Base-by-base conservation (phyloP, 306 rosid genomes). In the Begonia masoniana region DNA sequence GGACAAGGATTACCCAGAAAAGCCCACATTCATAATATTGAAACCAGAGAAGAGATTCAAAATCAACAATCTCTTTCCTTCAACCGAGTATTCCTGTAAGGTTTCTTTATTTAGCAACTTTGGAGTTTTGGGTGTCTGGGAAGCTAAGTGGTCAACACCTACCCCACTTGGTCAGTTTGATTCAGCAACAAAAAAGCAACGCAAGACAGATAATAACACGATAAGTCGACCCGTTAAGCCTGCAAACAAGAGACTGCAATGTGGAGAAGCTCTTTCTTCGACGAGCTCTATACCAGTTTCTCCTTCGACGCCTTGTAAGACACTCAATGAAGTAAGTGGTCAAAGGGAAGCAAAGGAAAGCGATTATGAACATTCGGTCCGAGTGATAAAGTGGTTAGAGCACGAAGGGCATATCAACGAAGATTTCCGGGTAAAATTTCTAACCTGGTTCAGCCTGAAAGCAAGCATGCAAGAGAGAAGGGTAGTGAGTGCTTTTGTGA, bases 361-460 rank as follows among this genome's bases (percentile, higher is more conserved):
- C 9, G 83, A 82, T 49, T 85, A 84, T 3, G 95, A 88, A 57
- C 74, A 72, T 59, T 85, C 97, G 2, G 95, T 88, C 60, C 68
- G 81, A 72, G 95, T 72, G 24, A 81, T 88, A 55, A 85, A 80
- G 55, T 68, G 74, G 82, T 65, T 88, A 52, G 97, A 85, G 74
- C 74, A 65, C 48, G 79, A 65, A 60, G 87, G 87, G 51, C 87
- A 76, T 74, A 74, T 88, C 8, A 81, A 70, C 13, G 83, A 66
- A 66, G 67, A 66, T 53, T 88, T 88, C 59, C 74, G 97, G 71
- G 93, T 85, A 12, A 84, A 79, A 41, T 88, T 88, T 70, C 94
- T 88, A 0, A 82, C 94, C 48, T 88, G 95, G 97, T 88, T 88
- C 89, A 85, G 97, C 81, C 83, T 88, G 58, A 88, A 80, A 62